Base-by-base conservation (phyloP, 2,329 filamentous ascomycete species). In the Pseudodiploospora longispora region DNA sequence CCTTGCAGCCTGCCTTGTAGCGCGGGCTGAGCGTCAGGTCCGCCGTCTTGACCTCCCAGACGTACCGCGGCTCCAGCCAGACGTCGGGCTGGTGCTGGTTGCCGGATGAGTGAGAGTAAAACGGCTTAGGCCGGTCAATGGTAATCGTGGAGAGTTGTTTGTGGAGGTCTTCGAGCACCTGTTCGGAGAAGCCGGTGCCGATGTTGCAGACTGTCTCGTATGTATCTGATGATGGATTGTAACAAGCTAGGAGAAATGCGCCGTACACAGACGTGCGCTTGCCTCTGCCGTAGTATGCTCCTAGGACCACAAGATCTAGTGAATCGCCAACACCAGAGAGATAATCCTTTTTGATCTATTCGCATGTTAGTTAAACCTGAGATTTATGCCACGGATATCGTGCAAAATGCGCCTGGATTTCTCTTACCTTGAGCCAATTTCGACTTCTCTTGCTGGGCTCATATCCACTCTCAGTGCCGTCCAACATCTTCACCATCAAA, bases 201-300 rank as follows among this genome's bases (percentile, higher is more conserved):
- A 98, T 97, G 64, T 98, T 98, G 78, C 93, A 98, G 3, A 98
- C 83, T 0, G 89, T 94, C 66, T 98, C 93, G 68, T 95, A 98
- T 1, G 74, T 82, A 49, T 98, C 87, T 1, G 76, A 80, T 41
- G 66, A 72, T 0, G 84, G 70, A 63, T 96, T 97, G 71, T 94
- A 95, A 65, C 91, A 96, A 5, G 91, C 93, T 4, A 98, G 78
- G 10, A 97, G 75, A 73, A 98, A 98, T 6, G 93, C 90, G 46
- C 93, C 93, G 60, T 96, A 98, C 46, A 94, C 88, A 0, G 85
- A 91, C 0, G 93, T 96, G 47, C 93, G 88, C 70, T 97, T 98
- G 55, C 93, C 93, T 60, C 85, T 90, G 58, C 93, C 93, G 64
- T 86, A 80, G 70, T 98, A 98, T 10, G 91, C 93, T 29, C 93